Conservation (phyloP, 2,329 filamentous ascomycete species). For the Fusarium lyarnte region DNA sequence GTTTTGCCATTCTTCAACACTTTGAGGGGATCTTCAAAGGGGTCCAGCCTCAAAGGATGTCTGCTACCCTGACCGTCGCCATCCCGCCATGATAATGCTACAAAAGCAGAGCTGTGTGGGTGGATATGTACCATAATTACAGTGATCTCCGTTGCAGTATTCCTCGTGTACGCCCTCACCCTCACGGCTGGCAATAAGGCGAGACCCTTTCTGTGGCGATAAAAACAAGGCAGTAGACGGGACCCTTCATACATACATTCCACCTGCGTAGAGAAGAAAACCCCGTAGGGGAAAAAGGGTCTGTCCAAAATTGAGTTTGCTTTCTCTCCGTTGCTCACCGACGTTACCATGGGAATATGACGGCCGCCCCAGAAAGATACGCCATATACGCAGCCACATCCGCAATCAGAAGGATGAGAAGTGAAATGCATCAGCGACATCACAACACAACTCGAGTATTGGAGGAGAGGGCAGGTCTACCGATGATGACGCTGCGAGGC, state of each 20-base stretch:
- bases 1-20: not conserved
- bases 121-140: conserved; percentile 4
- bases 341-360: conserved; percentile 18
- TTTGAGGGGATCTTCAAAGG: conserved; percentile 12
- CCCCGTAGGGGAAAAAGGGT: not conserved
- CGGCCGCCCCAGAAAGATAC: not conserved
- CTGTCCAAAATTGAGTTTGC: not conserved
- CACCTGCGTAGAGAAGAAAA: not conserved
- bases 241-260: conserved; percentile 36
- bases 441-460: not conserved
- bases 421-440: not conserved
- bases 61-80: conserved; percentile 29
- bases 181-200: not conserved
- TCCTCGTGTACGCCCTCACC: conserved; percentile 17
- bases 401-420: conserved; percentile 10
- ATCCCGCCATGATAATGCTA: conserved; percentile 21
- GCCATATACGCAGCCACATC: conserved; percentile 28
- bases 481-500: conserved; percentile 23
- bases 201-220: conserved; percentile 26
- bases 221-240: conserved; percentile 1
- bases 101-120: conserved; percentile 3
- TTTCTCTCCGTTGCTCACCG: conserved; percentile 18
- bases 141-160: conserved; percentile 25
- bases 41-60: conserved; percentile 18
- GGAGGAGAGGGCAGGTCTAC: not conserved